A percentile compares a stretch with the other conserved stretches of the same genome.
Evolutionary conservation across 2,329 filamentous ascomycete genomes (phyloP).

Genomic region (Epichloe typhina): DNA sequence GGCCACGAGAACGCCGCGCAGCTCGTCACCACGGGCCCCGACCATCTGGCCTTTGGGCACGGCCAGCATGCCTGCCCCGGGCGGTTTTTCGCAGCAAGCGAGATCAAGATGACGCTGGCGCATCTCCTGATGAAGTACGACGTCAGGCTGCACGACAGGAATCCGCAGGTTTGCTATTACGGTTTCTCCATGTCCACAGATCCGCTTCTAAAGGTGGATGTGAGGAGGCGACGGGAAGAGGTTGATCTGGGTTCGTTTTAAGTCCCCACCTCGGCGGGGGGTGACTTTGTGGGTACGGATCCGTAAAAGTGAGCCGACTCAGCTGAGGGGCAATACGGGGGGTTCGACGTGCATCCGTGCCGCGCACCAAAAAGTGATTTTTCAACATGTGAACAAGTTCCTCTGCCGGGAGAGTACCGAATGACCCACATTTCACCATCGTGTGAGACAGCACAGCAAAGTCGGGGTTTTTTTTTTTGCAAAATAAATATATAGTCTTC

Average conservation of each 20-base stretch:
- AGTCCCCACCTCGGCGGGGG: too few species aligned
- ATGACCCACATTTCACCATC: too few species aligned
- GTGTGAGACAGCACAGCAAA: too few species aligned
- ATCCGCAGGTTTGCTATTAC: neutral
- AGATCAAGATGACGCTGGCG: constrained; percentile 37
- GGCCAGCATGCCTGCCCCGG: constrained; percentile 41
- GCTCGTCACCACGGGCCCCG: constrained; percentile 35
- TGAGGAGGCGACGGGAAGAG: neutral
- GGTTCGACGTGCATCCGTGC: too few species aligned
- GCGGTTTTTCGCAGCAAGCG: constrained; percentile 39
- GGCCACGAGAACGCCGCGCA: constrained; percentile 17
- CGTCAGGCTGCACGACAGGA: neutral
- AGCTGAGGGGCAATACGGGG: too few species aligned
- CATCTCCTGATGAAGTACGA: constrained; percentile 39
- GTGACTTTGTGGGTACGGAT: too few species aligned
- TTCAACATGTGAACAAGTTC: too few species aligned
- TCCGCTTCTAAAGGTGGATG: neutral
- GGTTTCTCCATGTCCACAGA: neutral
- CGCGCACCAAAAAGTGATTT: too few species aligned
- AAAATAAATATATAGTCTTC: too few species aligned
- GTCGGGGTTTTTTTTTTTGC: too few species aligned
- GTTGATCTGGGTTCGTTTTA: neutral
- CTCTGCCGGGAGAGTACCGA: too few species aligned
- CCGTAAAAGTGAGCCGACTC: too few species aligned
- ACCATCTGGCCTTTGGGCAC: constrained; percentile 39